These are phyloP conservation scores for Exutisphaerella laricina DNA, from an alignment of 2,329 filamentous ascomycete genomes.

Conservation along the genomic window DNA sequence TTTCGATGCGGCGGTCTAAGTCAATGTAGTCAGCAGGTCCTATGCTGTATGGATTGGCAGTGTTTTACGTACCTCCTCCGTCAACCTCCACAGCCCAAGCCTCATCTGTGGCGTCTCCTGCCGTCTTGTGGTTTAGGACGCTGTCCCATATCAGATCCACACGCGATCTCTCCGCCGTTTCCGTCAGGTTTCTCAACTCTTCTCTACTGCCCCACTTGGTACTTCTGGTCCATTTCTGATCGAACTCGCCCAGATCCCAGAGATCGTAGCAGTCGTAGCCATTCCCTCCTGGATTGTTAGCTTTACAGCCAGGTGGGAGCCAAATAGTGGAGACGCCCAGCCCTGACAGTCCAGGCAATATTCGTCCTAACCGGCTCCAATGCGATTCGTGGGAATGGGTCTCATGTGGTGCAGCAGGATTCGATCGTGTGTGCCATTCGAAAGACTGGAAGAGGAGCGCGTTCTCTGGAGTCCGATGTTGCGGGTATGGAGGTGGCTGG, in stretches of 20 bases:
- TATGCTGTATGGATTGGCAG: neutral
- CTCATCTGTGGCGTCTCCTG: conserved; percentile 59
- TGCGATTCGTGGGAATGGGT: conserved; percentile 43
- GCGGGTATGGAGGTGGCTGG: neutral
- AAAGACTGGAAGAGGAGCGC: conserved; percentile 61
- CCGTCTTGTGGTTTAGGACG: conserved; percentile 67
- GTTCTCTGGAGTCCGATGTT: conserved; percentile 26
- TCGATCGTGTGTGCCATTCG: conserved; percentile 63
- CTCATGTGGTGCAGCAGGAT: conserved; percentile 25
- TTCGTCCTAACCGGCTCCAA: conserved; percentile 26
- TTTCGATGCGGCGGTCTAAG: conserved; percentile 43
- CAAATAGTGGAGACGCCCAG: conserved; percentile 59
- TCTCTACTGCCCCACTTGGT: conserved; percentile 67
- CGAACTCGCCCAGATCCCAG: conserved; percentile 68
- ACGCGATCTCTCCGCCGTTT: conserved; percentile 44
- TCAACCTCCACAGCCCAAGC: conserved; percentile 61
- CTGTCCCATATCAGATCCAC: conserved; percentile 63
- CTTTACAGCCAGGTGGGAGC: conserved; percentile 69
- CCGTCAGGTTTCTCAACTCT: conserved; percentile 52
- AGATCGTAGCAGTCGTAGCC: conserved; percentile 59
- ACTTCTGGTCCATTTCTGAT: conserved; percentile 57
- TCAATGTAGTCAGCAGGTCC: too few species aligned
- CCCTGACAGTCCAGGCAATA: conserved; percentile 30
- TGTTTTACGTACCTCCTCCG: conserved; percentile 25
- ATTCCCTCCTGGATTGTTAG: conserved; percentile 55